These are phyloP conservation scores for Cryphonectria naterciae DNA, from an alignment of 2,329 filamentous ascomycete species.

Conservation along the genomic window DNA sequence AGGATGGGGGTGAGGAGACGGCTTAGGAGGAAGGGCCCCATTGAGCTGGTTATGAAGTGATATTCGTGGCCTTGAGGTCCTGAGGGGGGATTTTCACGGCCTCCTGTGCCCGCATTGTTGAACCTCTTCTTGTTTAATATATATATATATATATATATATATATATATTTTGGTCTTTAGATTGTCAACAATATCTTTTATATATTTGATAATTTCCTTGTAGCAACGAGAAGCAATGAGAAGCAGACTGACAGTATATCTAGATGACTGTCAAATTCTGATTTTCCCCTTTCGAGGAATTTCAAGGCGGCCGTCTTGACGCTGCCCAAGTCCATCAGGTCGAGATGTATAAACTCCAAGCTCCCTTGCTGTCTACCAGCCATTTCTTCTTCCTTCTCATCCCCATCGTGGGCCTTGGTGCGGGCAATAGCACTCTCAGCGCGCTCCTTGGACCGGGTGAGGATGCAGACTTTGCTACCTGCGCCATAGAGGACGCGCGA, in stretches of 20 bases:
- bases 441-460: constrained; percentile 42
- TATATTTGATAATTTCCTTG: neutral
- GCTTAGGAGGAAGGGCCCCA: constrained; percentile 30
- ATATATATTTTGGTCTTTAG: too few species aligned
- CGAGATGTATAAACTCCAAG: constrained; percentile 32
- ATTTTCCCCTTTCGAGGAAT: constrained; percentile 26
- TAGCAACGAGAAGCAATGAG: neutral
- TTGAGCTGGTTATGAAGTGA: constrained; percentile 32
- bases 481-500: constrained; percentile 52
- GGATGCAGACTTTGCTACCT: constrained; percentile 56
- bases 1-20: constrained; percentile 32
- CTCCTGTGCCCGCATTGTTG: constrained; percentile 34
- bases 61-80: constrained; percentile 33
- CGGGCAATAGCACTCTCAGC: constrained; percentile 31
- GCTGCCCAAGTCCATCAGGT: constrained; percentile 31
- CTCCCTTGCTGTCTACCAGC: constrained; percentile 18
- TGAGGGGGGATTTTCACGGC: constrained; percentile 28
- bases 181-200: too few species aligned
- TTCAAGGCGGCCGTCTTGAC: constrained; percentile 28
- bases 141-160: neutral
- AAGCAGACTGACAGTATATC: constrained; percentile 28
- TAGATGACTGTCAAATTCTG: constrained; percentile 29
- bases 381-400: neutral
- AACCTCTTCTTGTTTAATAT: constrained; percentile 18
- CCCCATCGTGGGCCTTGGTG: constrained; percentile 29